Percentiles rank a stretch among this genome's conserved stretches.
phyloP scores from a whole-genome alignment of 2,329 filamentous ascomycete genomes.

The Thelonectria blattea region DNA sequence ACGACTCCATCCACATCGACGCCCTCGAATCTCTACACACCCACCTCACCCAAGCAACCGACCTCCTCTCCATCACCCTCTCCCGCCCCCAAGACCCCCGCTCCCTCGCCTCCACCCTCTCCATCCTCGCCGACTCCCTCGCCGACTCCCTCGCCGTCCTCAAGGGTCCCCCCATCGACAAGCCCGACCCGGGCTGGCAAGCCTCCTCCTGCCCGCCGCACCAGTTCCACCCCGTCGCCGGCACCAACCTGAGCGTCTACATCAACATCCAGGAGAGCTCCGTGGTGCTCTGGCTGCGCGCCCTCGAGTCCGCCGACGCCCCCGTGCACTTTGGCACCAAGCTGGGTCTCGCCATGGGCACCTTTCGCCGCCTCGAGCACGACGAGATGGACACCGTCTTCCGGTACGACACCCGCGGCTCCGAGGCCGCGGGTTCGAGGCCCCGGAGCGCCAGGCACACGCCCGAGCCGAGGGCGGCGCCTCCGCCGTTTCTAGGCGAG shows the following conservation, averaged over 20 bases:
- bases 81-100: slow-evolving; percentile 64
- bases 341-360: slow-evolving; percentile 73
- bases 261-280: slow-evolving; percentile 72
- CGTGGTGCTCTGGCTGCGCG: slow-evolving; percentile 72
- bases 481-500: slow-evolving; percentile 23
- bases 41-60: slow-evolving; percentile 82
- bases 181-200: slow-evolving; percentile 52
- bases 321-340: slow-evolving; percentile 67
- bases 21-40: slow-evolving; percentile 75
- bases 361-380: slow-evolving; percentile 68
- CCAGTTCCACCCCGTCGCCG: slow-evolving; percentile 53
- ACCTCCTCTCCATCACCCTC: slow-evolving; percentile 79
- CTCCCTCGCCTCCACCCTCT: slow-evolving; percentile 62
- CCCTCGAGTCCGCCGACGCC: slow-evolving; percentile 70
- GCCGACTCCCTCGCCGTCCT: slow-evolving; percentile 58
- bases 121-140: slow-evolving; percentile 61
- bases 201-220: slow-evolving; percentile 50
- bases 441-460: slow-evolving; percentile 35
- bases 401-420: slow-evolving; percentile 56
- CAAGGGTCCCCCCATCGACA: slow-evolving; percentile 56
- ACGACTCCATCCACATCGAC: slow-evolving; percentile 63
- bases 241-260: slow-evolving; percentile 75
- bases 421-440: slow-evolving; percentile 36
- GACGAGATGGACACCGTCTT: slow-evolving; percentile 84
- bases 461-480: slow-evolving; percentile 31